Evolutionary conservation across 2,329 filamentous ascomycete genomes (phyloP).

Genomic region (Scedosporium boydii): DNA sequence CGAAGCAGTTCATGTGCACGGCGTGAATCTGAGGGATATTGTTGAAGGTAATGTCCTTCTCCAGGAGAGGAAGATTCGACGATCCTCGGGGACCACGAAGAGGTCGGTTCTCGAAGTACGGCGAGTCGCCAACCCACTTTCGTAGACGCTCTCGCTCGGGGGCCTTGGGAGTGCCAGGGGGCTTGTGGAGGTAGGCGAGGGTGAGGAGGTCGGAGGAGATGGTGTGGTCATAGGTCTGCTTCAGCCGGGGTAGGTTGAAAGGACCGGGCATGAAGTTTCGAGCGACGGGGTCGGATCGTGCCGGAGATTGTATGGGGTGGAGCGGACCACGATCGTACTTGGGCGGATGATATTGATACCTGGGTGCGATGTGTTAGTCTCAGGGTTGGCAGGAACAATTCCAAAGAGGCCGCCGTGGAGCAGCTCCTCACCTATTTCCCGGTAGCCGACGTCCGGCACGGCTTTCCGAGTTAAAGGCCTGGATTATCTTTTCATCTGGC

Average conservation of each 20-base stretch:
- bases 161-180: conserved; percentile 57
- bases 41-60: conserved; percentile 65
- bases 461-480: conserved; percentile 27
- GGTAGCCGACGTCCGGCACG: conserved; percentile 30
- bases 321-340: conserved; percentile 92
- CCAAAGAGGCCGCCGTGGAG: not conserved
- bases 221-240: conserved; percentile 83
- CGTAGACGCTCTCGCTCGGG: conserved; percentile 59
- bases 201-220: conserved; percentile 82
- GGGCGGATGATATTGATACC: conserved; percentile 91
- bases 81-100: conserved; percentile 73
- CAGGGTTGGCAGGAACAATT: not conserved
- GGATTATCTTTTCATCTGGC: conserved; percentile 26
- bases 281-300: conserved; percentile 75
- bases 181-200: conserved; percentile 76
- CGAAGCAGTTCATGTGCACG: conserved; percentile 69
- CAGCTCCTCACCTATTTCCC: conserved; percentile 33
- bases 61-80: conserved; percentile 60
- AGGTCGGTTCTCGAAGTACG: conserved; percentile 88
- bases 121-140: conserved; percentile 80
- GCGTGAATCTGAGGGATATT: conserved; percentile 77
- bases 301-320: conserved; percentile 86
- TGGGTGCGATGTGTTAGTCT: conserved; percentile 25
- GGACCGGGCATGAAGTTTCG: conserved; percentile 84
- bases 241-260: conserved; percentile 76